Conservation (phyloP, 2,329 filamentous ascomycete species). For the Fusarium sp. region DNA sequence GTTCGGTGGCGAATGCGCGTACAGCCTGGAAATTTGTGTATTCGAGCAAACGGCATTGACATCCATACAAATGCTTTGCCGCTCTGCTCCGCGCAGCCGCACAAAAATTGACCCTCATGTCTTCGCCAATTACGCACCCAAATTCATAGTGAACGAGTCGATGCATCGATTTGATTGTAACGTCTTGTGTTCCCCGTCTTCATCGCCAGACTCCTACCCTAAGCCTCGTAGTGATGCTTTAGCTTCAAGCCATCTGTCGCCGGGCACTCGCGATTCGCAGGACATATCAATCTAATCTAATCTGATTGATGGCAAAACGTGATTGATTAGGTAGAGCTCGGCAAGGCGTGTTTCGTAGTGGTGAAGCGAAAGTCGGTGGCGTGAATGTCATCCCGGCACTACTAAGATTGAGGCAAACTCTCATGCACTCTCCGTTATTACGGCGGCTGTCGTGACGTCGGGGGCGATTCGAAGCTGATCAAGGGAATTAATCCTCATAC, state of each 20-base stretch:
- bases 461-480: neutral
- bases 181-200: neutral
- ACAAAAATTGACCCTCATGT: no score
- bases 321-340: neutral
- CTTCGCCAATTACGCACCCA: no score
- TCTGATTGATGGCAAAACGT: neutral
- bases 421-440: neutral
- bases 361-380: neutral
- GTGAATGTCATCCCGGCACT: neutral
- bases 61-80: no score
- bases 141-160: neutral
- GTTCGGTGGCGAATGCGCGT: neutral
- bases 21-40: neutral
- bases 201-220: neutral
- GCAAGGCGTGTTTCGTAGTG: neutral
- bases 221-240: neutral
- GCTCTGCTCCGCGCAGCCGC: neutral
- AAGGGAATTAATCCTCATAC: no score
- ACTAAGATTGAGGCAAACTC: neutral
- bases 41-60: neutral
- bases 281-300: conserved; percentile 19
- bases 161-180: neutral
- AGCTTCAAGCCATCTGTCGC: neutral
- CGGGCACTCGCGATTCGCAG: neutral
- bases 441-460: neutral